A percentile compares a stretch with the other conserved stretches of the same genome.
These are phyloP conservation scores for Exserohilum turcica DNA, from an alignment of 2,329 filamentous ascomycete genomes.

Conservation along the genomic window DNA sequence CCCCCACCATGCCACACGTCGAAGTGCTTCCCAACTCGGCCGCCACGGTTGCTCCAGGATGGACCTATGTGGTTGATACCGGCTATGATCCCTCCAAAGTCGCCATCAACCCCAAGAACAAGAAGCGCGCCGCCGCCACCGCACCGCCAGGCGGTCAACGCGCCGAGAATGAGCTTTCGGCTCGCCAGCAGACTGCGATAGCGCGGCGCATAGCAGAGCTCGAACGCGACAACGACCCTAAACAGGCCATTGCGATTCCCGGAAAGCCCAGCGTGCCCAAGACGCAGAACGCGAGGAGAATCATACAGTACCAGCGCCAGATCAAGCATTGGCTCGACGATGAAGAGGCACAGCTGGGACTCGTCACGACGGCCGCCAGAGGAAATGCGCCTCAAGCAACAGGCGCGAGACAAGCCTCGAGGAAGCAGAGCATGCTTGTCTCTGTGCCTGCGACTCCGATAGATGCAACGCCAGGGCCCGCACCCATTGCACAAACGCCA, in stretches of 20 bases:
- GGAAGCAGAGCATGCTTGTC: conserved; percentile 32
- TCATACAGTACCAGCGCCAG: conserved; percentile 79
- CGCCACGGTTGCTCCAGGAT: conserved; percentile 77
- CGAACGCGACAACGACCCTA: conserved; percentile 71
- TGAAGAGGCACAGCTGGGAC: conserved; percentile 70
- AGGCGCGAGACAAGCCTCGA: conserved; percentile 19
- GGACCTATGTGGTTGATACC: conserved; percentile 87
- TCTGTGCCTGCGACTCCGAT: conserved; percentile 34
- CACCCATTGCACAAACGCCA: conserved; percentile 6
- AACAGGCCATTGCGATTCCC: conserved; percentile 51
- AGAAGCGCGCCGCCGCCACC: conserved; percentile 70
- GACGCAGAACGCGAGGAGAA: conserved; percentile 70
- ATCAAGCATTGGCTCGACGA: conserved; percentile 84
- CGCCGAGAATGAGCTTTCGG: conserved; percentile 67
- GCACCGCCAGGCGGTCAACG: conserved; percentile 36
- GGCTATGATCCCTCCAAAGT: conserved; percentile 62
- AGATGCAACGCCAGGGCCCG: conserved; percentile 34
- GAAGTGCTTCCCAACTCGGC: conserved; percentile 76
- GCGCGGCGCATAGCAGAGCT: conserved; percentile 81
- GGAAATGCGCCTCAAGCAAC: conserved; percentile 11
- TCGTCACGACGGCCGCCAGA: conserved; percentile 27
- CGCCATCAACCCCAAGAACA: conserved; percentile 57
- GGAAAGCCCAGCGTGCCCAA: conserved; percentile 49
- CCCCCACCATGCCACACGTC: conserved; percentile 67
- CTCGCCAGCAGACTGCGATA: conserved; percentile 81